Percentiles rank a stretch among this genome's conserved stretches.
Conservation (phyloP, 768 basidiomycete species). For the Mycena rosella region DNA sequence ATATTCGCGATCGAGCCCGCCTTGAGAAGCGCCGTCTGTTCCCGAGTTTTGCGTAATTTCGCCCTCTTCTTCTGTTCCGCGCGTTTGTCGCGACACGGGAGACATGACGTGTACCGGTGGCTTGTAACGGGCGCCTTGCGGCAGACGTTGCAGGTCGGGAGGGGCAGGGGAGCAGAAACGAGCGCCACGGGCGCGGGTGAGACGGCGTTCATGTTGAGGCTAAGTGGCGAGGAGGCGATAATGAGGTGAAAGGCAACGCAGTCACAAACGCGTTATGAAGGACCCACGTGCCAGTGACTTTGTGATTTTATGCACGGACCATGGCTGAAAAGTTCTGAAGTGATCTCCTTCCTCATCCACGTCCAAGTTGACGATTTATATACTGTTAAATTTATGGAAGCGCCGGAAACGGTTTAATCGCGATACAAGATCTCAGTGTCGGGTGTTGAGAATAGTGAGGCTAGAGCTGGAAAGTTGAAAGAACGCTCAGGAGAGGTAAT, state of each 20-base stretch:
- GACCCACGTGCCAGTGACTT: background rate
- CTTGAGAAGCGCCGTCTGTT: background rate
- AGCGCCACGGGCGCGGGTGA: background rate
- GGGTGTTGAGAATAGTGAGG: no score
- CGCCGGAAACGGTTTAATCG: no score
- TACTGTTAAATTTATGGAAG: no score
- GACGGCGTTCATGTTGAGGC: background rate
- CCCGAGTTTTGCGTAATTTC: background rate
- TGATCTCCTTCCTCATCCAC: no score
- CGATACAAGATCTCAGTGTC: no score
- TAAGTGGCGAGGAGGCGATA: background rate
- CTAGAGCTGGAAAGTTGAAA: no score
- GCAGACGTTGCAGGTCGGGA: conserved; percentile 14
- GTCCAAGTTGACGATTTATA: no score
- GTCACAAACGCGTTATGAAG: background rate
- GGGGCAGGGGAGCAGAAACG: background rate
- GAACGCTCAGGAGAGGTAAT: no score
- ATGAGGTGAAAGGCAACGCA: background rate
- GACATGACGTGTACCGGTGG: conserved; percentile 13
- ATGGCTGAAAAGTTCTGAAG: no score
- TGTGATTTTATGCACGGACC: background rate
- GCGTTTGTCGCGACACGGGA: conserved; percentile 26
- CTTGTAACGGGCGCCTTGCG: conserved; percentile 17
- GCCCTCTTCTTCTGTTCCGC: background rate
- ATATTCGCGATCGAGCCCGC: conserved; percentile 6